These are phyloP conservation scores for Alternaria sp. DNA, from an alignment of 2,329 filamentous ascomycete species.

Conservation along the genomic window DNA sequence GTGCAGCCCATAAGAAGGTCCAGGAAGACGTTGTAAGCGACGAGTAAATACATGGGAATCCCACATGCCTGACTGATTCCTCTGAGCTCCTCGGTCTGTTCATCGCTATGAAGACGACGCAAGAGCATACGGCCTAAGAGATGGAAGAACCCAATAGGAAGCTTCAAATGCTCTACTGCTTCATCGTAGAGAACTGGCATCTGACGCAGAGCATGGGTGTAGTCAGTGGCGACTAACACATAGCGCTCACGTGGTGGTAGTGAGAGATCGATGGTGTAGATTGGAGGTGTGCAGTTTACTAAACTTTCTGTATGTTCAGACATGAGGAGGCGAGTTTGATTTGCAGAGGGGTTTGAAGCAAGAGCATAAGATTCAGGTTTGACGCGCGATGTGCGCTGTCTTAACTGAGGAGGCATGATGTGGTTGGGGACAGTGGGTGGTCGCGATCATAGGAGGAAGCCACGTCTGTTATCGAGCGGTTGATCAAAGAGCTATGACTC, in stretches of 20 bases:
- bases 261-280: slow-evolving; percentile 64
- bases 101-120: slow-evolving; percentile 60
- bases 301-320: neutral
- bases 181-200: slow-evolving; percentile 63
- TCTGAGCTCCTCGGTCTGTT: slow-evolving; percentile 69
- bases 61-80: slow-evolving; percentile 64
- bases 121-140: slow-evolving; percentile 59
- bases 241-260: slow-evolving; percentile 64
- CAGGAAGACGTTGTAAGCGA: slow-evolving; percentile 70
- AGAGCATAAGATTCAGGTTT: slow-evolving; percentile 1
- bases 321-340: neutral
- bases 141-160: slow-evolving; percentile 19
- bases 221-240: slow-evolving; percentile 57
- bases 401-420: slow-evolving; percentile 11
- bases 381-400: slow-evolving; percentile 8
- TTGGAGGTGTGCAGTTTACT: slow-evolving; percentile 37
- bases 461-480: slow-evolving; percentile 4
- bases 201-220: slow-evolving; percentile 54
- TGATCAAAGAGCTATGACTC: neutral
- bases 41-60: slow-evolving; percentile 67
- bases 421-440: neutral
- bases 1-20: slow-evolving; percentile 73
- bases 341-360: neutral
- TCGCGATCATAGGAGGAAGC: neutral
- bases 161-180: slow-evolving; percentile 48